A percentile compares a stretch with the other conserved stretches of the same genome.
phyloP scores from a whole-genome alignment of 1,139 yeast species.

The Blastobotrys malaysiensis region DNA sequence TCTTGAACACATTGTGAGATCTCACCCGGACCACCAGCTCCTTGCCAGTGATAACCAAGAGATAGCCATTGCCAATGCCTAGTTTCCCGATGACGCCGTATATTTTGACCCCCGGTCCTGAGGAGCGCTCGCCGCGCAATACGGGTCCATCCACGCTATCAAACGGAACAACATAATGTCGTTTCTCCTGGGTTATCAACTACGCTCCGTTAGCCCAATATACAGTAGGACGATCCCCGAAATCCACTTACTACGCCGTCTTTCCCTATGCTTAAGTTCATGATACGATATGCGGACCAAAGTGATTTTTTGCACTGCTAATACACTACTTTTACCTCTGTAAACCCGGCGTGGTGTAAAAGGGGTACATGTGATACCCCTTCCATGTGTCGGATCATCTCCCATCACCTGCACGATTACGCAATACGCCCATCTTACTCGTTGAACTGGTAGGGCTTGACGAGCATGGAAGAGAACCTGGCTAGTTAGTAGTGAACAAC shows the following conservation, averaged over 20 bases:
- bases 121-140: neutral
- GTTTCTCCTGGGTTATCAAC: neutral
- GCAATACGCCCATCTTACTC: conserved; percentile 5
- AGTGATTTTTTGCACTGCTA: neutral
- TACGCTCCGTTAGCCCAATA: neutral
- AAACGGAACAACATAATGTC: neutral
- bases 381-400: neutral
- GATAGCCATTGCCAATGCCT: conserved; percentile 19
- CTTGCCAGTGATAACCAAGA: conserved; percentile 20
- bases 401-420: neutral
- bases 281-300: neutral
- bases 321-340: neutral
- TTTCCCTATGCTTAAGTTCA: neutral
- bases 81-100: conserved; percentile 22
- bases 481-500: neutral
- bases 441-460: conserved; percentile 26
- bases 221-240: neutral
- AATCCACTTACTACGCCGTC: neutral
- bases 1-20: conserved; percentile 13
- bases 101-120: neutral
- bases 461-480: conserved; percentile 30
- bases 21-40: conserved; percentile 15
- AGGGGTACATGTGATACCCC: neutral
- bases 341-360: neutral
- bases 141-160: neutral